Conservation (phyloP, 352 stramenopile genomes). For the Globisporangium canariense region DNA sequence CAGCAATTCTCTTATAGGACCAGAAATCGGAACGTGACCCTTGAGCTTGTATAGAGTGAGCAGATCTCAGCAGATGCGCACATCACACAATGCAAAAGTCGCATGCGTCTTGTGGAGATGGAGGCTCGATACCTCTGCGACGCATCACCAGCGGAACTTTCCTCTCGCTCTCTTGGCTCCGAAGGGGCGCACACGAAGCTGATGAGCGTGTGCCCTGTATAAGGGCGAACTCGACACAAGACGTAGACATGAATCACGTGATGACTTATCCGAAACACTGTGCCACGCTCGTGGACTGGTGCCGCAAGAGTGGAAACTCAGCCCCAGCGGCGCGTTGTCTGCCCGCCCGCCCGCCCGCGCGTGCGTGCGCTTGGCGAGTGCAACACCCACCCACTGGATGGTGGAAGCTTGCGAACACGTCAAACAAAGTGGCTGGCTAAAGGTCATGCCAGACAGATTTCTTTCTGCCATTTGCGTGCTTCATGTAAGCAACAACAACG, state of each 20-base stretch:
- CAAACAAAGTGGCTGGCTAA: too few species aligned
- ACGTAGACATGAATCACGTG: too few species aligned
- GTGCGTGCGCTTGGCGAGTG: not conserved
- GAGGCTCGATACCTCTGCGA: not conserved
- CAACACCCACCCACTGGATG: not conserved
- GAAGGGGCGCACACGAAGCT: not conserved
- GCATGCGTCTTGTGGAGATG: slow-evolving; percentile 5
- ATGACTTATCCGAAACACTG: too few species aligned
- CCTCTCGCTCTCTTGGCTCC: too few species aligned
- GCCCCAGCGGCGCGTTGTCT: not conserved
- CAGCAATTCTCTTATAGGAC: too few species aligned
- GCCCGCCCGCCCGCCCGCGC: too few species aligned
- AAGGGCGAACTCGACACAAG: too few species aligned
- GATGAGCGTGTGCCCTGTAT: slow-evolving; percentile 1
- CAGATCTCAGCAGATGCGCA: not conserved
- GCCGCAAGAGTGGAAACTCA: not conserved
- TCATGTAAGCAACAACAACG: not conserved
- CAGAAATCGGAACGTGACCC: not conserved
- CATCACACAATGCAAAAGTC: not conserved
- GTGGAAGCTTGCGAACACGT: not conserved
- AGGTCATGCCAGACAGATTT: too few species aligned
- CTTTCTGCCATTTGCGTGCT: not conserved
- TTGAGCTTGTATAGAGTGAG: not conserved
- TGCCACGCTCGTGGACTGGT: too few species aligned
- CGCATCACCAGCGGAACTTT: too few species aligned